A percentile compares a stretch with the other conserved stretches of the same genome.
Evolutionary conservation across 2,329 filamentous ascomycete species (phyloP).

Genomic region (Amphichorda felina): DNA sequence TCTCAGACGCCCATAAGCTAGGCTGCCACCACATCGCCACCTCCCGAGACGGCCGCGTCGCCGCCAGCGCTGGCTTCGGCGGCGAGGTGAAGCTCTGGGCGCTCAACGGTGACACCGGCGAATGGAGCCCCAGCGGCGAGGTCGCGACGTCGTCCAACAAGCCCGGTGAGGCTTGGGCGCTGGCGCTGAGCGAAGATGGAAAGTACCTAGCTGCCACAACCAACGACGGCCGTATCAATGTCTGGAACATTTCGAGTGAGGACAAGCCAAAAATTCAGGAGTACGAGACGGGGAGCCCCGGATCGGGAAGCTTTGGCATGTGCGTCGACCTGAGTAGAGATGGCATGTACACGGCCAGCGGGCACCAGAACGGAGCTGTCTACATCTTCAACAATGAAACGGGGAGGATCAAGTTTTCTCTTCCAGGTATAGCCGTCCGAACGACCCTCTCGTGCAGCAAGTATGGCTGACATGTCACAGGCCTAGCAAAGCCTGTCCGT

Average conservation of each 20-base stretch:
- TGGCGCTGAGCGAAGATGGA: constrained; percentile 76
- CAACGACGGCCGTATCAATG: constrained; percentile 76
- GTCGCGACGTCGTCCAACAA: constrained; percentile 34
- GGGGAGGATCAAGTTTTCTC: constrained; percentile 71
- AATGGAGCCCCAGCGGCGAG: constrained; percentile 33
- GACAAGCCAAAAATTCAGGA: constrained; percentile 56
- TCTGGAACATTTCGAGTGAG: constrained; percentile 61
- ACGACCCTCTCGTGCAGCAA: background rate
- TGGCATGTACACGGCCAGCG: constrained; percentile 77
- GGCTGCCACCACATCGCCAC: constrained; percentile 85
- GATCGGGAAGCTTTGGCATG: constrained; percentile 79
- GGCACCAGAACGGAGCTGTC: constrained; percentile 82
- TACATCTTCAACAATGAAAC: constrained; percentile 95
- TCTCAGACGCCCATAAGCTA: constrained; percentile 70
- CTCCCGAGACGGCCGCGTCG: constrained; percentile 54
- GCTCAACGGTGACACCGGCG: constrained; percentile 40
- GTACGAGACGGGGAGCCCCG: constrained; percentile 64
- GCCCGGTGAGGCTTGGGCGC: constrained; percentile 72
- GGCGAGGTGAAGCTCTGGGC: constrained; percentile 82
- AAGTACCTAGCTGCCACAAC: constrained; percentile 78
- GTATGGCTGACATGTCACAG: constrained; percentile 26
- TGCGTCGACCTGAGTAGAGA: constrained; percentile 72
- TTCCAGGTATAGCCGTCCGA: constrained; percentile 46
- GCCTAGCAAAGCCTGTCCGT: constrained; percentile 77
- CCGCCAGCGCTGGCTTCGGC: constrained; percentile 78